Evolutionary conservation across 495 filamentous ascomycete species (phyloP).

Genomic region (Penicillium lagena): DNA sequence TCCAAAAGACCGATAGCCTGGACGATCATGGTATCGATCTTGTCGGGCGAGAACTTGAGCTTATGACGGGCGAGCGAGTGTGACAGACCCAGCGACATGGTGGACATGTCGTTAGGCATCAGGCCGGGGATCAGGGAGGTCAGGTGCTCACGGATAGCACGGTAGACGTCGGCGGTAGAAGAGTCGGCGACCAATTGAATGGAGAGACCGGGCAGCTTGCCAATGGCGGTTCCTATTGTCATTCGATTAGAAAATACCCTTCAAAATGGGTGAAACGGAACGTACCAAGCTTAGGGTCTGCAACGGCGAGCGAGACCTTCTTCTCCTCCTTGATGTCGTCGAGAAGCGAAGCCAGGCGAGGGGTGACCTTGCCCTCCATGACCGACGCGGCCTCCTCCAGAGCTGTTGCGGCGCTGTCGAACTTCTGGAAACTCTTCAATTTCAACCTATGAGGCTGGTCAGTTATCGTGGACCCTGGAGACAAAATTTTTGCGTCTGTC

Average conservation of each 20-base stretch:
- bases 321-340: slow-evolving; percentile 94
- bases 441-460: slow-evolving; percentile 60
- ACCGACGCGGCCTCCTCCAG: slow-evolving; percentile 83
- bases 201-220: slow-evolving; percentile 80
- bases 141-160: slow-evolving; percentile 86
- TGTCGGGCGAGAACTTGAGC: slow-evolving; percentile 97
- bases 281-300: slow-evolving; percentile 85
- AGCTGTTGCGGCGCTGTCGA: slow-evolving; percentile 80
- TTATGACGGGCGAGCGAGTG: slow-evolving; percentile 98
- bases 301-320: slow-evolving; percentile 91
- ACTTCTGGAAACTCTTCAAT: slow-evolving; percentile 94
- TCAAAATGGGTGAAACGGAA: slow-evolving; percentile 3
- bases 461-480: slow-evolving; percentile 13
- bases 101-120: slow-evolving; percentile 73
- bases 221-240: slow-evolving; percentile 67
- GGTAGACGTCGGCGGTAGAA: slow-evolving; percentile 78
- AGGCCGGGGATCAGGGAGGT: slow-evolving; percentile 88
- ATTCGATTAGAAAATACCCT: slow-evolving; percentile 3
- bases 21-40: slow-evolving; percentile 99
- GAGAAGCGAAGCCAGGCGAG: slow-evolving; percentile 73
- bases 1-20: slow-evolving; percentile 92
- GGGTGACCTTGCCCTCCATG: slow-evolving; percentile 93
- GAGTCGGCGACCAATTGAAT: slow-evolving; percentile 85
- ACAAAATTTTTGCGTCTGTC: slow-evolving; percentile 18
- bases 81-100: slow-evolving; percentile 92